These are phyloP conservation scores for Fragaria iinumae DNA, from an alignment of 306 rosid genomes.

Conservation along the genomic window DNA sequence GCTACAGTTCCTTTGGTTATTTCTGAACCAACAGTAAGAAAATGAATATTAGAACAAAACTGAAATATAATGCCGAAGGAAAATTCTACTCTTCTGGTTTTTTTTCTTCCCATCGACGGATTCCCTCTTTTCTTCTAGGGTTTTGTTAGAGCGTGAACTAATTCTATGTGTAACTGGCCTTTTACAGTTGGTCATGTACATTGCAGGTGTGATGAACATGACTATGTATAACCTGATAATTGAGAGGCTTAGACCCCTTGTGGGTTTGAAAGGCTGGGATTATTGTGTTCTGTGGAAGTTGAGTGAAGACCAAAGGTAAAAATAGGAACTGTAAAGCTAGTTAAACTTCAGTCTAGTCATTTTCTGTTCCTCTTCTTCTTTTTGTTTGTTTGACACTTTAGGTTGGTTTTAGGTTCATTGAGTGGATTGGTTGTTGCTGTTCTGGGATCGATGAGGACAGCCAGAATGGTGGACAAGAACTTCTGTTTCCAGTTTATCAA, in stretches of 20 bases:
- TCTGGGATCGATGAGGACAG: slow-evolving; percentile 63
- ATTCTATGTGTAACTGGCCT: background rate
- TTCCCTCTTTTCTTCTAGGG: background rate
- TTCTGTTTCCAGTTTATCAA: slow-evolving; percentile 54
- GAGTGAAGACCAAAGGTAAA: slow-evolving; percentile 81
- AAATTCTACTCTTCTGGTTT: background rate
- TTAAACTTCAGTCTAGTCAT: background rate
- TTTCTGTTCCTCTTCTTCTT: background rate
- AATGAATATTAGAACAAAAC: background rate
- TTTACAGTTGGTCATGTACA: slow-evolving; percentile 11
- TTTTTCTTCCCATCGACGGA: background rate
- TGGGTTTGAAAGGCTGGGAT: slow-evolving; percentile 79
- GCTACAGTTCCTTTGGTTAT: background rate
- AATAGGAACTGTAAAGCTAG: background rate
- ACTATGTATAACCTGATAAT: slow-evolving; percentile 46
- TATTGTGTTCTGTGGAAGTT: slow-evolving; percentile 76
- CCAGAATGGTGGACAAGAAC: slow-evolving; percentile 55
- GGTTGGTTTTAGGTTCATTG: slow-evolving; percentile 55
- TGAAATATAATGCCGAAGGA: background rate
- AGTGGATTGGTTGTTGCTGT: slow-evolving; percentile 82
- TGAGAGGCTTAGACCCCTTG: slow-evolving; percentile 76
- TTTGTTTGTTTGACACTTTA: slow-evolving; percentile 8
- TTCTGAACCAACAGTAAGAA: background rate
- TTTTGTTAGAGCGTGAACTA: background rate
- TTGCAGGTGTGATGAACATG: slow-evolving; percentile 53